phyloP scores from a whole-genome alignment of 805 yeast genomes.

The Cyberlindnera saturnus region DNA sequence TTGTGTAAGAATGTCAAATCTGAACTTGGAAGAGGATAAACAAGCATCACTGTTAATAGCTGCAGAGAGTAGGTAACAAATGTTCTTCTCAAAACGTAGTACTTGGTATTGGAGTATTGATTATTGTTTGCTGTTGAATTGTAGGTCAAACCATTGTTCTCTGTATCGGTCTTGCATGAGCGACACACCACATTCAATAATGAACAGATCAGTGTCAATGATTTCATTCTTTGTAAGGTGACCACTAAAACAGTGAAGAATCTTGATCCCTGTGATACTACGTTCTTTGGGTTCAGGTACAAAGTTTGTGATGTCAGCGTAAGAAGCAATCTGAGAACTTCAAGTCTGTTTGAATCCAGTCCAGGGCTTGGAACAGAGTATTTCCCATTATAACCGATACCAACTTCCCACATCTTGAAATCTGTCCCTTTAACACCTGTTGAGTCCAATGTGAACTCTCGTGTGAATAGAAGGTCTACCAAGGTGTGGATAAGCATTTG shows the following conservation, averaged over 20 bases:
- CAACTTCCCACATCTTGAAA: conserved; percentile 70
- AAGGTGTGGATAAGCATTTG: conserved; percentile 31
- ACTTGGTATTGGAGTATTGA: conserved; percentile 21
- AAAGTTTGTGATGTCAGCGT: conserved; percentile 57
- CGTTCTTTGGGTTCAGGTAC: conserved; percentile 38
- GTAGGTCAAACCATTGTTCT: conserved; percentile 40
- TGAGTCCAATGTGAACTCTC: conserved; percentile 46
- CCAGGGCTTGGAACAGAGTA: conserved; percentile 31
- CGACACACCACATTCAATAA: conserved; percentile 59
- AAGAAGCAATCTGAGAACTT: conserved; percentile 55
- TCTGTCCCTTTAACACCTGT: conserved; percentile 26
- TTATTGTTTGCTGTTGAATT: conserved; percentile 18
- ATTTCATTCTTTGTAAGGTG: conserved; percentile 41
- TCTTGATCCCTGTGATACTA: conserved; percentile 50
- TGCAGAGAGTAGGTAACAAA: conserved; percentile 55
- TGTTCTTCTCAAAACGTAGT: conserved; percentile 34
- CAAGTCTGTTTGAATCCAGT: conserved; percentile 61
- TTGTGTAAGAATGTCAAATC: conserved; percentile 31
- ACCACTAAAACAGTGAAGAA: conserved; percentile 52
- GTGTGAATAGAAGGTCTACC: conserved; percentile 45
- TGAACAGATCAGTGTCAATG: conserved; percentile 56
- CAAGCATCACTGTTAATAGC: conserved; percentile 51
- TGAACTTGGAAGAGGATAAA: conserved; percentile 56
- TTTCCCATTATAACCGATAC: conserved; percentile 45
- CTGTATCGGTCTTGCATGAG: conserved; percentile 33